phyloP scores from a whole-genome alignment of 2,329 filamentous ascomycete species.

The Harringtonia lauricola region DNA sequence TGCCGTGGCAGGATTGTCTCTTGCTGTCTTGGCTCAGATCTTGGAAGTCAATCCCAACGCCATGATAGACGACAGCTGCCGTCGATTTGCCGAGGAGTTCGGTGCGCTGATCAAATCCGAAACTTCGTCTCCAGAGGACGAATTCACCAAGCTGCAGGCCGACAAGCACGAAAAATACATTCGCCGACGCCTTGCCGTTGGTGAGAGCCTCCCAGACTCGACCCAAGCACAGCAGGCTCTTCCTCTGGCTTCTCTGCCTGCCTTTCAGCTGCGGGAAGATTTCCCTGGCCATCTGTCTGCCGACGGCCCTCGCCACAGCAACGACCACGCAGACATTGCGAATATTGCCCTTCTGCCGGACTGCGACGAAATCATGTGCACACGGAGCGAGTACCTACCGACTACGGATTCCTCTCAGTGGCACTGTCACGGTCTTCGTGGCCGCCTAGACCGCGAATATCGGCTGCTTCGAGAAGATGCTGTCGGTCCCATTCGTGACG shows the following conservation, averaged over 20 bases:
- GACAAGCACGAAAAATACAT: neutral
- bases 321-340: slow-evolving; percentile 53
- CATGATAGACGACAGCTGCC: no score
- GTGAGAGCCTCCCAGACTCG: neutral
- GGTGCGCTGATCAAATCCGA: neutral
- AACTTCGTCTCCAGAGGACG: neutral
- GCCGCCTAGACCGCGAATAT: slow-evolving; percentile 60
- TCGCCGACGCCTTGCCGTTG: neutral
- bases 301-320: slow-evolving; percentile 59
- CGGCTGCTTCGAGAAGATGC: slow-evolving; percentile 62
- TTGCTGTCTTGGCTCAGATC: no score
- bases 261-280: neutral
- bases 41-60: no score
- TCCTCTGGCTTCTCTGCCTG: neutral
- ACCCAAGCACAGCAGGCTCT: neutral
- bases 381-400: slow-evolving; percentile 26
- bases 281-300: slow-evolving; percentile 5
- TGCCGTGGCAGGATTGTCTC: no score
- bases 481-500: slow-evolving; percentile 52
- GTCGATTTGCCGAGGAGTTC: no score
- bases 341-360: slow-evolving; percentile 56
- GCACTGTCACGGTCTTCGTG: slow-evolving; percentile 25
- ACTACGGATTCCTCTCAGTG: slow-evolving; percentile 24
- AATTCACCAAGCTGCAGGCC: neutral
- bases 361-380: slow-evolving; percentile 34